These are phyloP conservation scores for Cladosporium cucumerinum DNA, from an alignment of 2,329 filamentous ascomycete species.

Conservation along the genomic window DNA sequence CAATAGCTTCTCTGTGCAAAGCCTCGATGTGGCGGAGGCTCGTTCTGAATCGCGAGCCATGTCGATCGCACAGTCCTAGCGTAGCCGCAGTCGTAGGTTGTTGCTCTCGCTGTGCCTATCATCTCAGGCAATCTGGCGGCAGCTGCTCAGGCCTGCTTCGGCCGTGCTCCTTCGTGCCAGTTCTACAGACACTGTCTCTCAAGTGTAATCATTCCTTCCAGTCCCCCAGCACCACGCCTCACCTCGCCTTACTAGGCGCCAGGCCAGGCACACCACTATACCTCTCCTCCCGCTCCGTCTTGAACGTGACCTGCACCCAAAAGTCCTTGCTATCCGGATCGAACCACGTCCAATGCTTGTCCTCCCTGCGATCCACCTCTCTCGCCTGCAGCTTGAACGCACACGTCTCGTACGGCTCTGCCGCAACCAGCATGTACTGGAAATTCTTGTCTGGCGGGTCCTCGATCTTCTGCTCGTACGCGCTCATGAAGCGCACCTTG, in stretches of 20 bases:
- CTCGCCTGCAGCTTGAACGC: constrained; percentile 92
- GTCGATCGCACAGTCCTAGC: background rate
- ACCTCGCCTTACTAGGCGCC: constrained; percentile 17
- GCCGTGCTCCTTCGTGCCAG: background rate
- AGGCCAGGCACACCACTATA: constrained; percentile 67
- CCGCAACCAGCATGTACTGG: constrained; percentile 92
- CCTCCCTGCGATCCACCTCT: constrained; percentile 86
- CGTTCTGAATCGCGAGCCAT: background rate
- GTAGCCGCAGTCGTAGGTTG: background rate
- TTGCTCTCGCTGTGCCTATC: background rate
- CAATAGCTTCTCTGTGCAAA: background rate
- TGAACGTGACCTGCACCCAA: constrained; percentile 96
- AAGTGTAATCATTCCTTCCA: background rate
- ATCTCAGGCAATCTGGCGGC: background rate
- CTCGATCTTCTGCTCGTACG: constrained; percentile 92
- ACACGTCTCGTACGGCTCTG: constrained; percentile 97
- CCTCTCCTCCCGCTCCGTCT: constrained; percentile 94
- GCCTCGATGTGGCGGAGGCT: background rate
- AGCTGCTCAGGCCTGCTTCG: background rate
- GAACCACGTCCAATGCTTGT: constrained; percentile 89
- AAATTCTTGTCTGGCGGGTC: constrained; percentile 86
- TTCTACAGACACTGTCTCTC: background rate
- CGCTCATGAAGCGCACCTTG: constrained; percentile 93
- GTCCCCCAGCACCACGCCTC: background rate
- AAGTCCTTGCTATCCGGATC: constrained; percentile 95